Conservation (phyloP, 768 basidiomycete species). For the Cyathus striatus region DNA sequence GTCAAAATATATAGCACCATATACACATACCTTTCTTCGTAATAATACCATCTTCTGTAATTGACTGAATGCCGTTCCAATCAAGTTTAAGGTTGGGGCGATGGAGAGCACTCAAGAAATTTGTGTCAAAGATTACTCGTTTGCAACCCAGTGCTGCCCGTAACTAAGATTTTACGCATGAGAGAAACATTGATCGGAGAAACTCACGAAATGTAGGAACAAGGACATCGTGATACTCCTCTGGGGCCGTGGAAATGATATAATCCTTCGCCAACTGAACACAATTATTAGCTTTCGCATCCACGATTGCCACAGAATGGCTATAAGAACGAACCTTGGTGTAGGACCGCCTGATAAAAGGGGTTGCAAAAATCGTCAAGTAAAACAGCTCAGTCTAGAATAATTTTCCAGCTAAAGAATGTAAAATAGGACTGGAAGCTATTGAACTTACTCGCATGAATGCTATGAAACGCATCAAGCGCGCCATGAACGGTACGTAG, state of each 20-base stretch:
- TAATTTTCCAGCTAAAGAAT: not conserved
- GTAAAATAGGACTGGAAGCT: not conserved
- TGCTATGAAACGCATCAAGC: slow-evolving; percentile 7
- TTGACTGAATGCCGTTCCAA: slow-evolving; percentile 32
- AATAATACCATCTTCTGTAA: slow-evolving; percentile 36
- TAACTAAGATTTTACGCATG: not conserved
- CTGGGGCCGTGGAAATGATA: slow-evolving; percentile 35
- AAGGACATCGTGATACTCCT: slow-evolving; percentile 36
- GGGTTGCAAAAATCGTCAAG: not conserved
- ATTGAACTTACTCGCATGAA: slow-evolving; percentile 11
- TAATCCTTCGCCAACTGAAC: slow-evolving; percentile 16
- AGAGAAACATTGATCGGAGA: not conserved
- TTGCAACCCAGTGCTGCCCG: slow-evolving; percentile 52
- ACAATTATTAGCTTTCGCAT: too few species aligned
- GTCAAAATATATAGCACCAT: not conserved
- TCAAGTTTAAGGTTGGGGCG: slow-evolving; percentile 40
- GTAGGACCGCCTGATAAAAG: too few species aligned
- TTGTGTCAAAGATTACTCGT: slow-evolving; percentile 44
- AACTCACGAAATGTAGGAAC: slow-evolving; percentile 44
- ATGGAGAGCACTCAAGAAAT: slow-evolving; percentile 38
- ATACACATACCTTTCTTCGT: slow-evolving; percentile 29
- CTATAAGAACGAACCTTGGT: too few species aligned
- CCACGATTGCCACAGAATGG: too few species aligned
- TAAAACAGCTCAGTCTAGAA: slow-evolving; percentile 10
- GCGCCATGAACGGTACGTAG: slow-evolving; percentile 6